Conservation (phyloP, 2,329 filamentous ascomycete genomes). For the Ampelomyces quisqualis region DNA sequence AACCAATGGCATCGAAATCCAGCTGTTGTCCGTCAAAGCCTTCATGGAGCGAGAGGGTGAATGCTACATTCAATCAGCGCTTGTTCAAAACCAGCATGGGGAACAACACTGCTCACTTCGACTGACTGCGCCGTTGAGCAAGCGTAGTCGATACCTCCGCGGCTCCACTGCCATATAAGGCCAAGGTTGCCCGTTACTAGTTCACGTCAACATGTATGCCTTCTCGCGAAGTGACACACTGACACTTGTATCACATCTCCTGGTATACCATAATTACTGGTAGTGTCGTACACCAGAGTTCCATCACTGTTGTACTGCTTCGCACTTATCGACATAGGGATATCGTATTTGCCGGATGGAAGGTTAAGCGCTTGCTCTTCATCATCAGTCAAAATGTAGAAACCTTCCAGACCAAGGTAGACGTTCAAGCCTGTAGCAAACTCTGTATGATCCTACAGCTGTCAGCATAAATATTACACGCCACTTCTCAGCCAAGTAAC, state of each 20-base stretch:
- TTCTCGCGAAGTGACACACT: neutral
- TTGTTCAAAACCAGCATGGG: neutral
- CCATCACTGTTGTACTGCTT: slow-evolving; percentile 57
- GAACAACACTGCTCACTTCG: slow-evolving; percentile 16
- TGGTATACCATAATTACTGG: slow-evolving; percentile 52
- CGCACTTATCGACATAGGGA: slow-evolving; percentile 53
- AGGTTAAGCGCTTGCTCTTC: slow-evolving; percentile 53
- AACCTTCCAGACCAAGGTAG: slow-evolving; percentile 59
- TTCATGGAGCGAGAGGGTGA: slow-evolving; percentile 51
- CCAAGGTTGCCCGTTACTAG: slow-evolving; percentile 58
- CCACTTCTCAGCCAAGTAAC: too few species aligned
- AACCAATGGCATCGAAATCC: slow-evolving; percentile 56
- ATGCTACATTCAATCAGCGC: slow-evolving; percentile 36
- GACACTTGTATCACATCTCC: slow-evolving; percentile 59
- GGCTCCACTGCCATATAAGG: slow-evolving; percentile 59
- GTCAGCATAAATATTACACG: too few species aligned
- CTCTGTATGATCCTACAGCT: slow-evolving; percentile 42
- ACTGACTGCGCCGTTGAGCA: slow-evolving; percentile 49
- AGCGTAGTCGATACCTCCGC: slow-evolving; percentile 59
- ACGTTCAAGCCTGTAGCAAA: slow-evolving; percentile 55
- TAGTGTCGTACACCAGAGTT: slow-evolving; percentile 50
- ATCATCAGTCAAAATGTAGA: slow-evolving; percentile 57
- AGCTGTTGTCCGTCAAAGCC: slow-evolving; percentile 34
- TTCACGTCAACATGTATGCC: neutral
- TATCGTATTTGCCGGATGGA: slow-evolving; percentile 56